These are phyloP conservation scores for Berkeleyomyces rouxiae DNA, from an alignment of 2,329 filamentous ascomycete species.

Conservation along the genomic window DNA sequence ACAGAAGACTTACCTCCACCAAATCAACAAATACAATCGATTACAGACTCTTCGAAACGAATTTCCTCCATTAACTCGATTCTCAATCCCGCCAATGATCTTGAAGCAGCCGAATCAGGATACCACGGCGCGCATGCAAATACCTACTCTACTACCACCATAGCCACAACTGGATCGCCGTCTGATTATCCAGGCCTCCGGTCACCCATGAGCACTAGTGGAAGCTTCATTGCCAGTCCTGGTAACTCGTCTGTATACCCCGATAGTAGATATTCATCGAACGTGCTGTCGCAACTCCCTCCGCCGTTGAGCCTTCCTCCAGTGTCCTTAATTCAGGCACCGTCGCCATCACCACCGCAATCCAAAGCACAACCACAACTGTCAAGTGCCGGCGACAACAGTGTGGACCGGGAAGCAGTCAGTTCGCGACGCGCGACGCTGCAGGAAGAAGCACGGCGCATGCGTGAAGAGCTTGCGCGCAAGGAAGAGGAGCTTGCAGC, in stretches of 20 bases:
- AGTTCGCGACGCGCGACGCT: conserved; percentile 47
- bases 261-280: neutral
- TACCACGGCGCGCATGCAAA: conserved; percentile 6
- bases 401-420: conserved; percentile 15
- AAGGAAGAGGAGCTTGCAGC: conserved; percentile 58
- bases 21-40: conserved; percentile 15
- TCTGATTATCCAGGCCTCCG: conserved; percentile 4
- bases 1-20: conserved; percentile 34
- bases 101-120: neutral
- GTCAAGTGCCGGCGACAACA: conserved; percentile 3
- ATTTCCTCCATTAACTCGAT: conserved; percentile 63
- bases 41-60: conserved; percentile 33
- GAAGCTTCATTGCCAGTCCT: conserved; percentile 7
- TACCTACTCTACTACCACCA: conserved; percentile 2
- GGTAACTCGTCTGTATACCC: neutral
- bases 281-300: neutral
- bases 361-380: neutral
- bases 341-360: neutral
- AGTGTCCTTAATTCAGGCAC: neutral
- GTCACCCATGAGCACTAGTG: conserved; percentile 4
- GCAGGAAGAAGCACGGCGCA: conserved; percentile 56
- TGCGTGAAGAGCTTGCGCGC: conserved; percentile 53
- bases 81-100: conserved; percentile 37
- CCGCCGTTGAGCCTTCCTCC: conserved; percentile 1
- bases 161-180: neutral